Percentiles rank a stretch among this genome's conserved stretches.
phyloP scores from a whole-genome alignment of 1,284 basidiomycete species.

The Rugosomyces carneus region DNA sequence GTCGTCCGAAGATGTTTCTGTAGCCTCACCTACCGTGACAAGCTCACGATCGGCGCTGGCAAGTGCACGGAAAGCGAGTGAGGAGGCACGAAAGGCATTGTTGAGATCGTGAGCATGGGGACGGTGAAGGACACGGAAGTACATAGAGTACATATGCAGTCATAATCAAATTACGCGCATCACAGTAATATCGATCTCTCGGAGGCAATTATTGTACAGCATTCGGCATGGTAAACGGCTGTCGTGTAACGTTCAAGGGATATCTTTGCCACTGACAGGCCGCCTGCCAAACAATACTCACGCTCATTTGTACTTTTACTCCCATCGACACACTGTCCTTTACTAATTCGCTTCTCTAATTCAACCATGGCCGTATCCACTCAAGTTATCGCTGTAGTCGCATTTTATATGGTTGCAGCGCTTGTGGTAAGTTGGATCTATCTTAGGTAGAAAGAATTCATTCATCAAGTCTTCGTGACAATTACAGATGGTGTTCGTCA shows the following conservation, averaged over 20 bases:
- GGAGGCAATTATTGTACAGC: too few species aligned
- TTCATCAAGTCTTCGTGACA: background rate
- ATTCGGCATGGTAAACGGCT: too few species aligned
- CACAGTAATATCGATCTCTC: too few species aligned
- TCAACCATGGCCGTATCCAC: constrained; percentile 14
- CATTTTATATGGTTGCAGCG: constrained; percentile 73
- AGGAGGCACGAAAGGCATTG: constrained; percentile 46
- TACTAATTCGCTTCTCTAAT: too few species aligned
- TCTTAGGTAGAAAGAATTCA: background rate
- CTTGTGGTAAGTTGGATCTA: constrained; percentile 51
- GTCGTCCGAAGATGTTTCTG: constrained; percentile 17
- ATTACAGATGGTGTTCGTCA: constrained; percentile 64
- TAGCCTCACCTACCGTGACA: constrained; percentile 4
- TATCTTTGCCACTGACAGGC: too few species aligned
- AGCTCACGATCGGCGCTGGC: constrained; percentile 31
- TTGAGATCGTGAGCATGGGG: constrained; percentile 29
- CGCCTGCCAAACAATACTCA: too few species aligned
- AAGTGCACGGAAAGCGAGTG: constrained; percentile 41
- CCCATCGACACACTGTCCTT: too few species aligned
- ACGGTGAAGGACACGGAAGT: too few species aligned
- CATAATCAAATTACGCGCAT: too few species aligned
- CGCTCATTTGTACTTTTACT: too few species aligned
- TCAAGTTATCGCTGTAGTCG: constrained; percentile 62
- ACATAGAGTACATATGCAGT: too few species aligned
- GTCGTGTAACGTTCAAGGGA: too few species aligned